Conservation (phyloP, 2,329 filamentous ascomycete genomes). For the Rhinocladiella similis region DNA sequence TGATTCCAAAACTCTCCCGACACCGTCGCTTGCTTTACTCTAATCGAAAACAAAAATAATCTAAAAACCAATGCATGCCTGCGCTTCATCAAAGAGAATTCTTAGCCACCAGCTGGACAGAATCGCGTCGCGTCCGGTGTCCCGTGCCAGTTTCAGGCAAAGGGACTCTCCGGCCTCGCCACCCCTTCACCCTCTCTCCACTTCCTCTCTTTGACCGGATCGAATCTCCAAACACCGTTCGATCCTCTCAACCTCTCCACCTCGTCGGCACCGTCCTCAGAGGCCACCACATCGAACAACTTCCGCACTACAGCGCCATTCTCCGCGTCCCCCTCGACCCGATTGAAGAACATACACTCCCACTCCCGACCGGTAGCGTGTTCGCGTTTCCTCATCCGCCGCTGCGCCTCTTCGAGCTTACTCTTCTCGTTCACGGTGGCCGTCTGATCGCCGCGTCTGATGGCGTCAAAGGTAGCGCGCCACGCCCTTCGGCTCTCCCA, state of each 20-base stretch:
- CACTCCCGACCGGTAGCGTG: constrained; percentile 73
- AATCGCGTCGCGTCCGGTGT: too few relatives aligned
- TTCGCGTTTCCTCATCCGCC: constrained; percentile 73
- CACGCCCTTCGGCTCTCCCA: constrained; percentile 87
- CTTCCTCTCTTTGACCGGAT: constrained; percentile 18
- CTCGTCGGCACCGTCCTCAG: constrained; percentile 1
- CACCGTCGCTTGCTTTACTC: too few relatives aligned
- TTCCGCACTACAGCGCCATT: background rate
- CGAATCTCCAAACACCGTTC: constrained; percentile 24
- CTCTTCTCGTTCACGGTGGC: constrained; percentile 74
- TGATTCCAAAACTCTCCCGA: too few relatives aligned
- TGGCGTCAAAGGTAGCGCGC: constrained; percentile 79
- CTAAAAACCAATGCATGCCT: too few relatives aligned
- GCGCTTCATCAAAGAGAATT: too few relatives aligned
- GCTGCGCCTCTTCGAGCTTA: constrained; percentile 87
- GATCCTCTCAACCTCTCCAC: constrained; percentile 14
- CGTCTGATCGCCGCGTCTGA: constrained; percentile 81
- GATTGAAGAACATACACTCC: constrained; percentile 78
- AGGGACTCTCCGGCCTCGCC: constrained; percentile 15
- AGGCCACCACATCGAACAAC: background rate
- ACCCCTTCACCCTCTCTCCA: constrained; percentile 17
- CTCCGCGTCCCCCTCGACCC: background rate
- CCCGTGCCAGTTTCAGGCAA: constrained; percentile 11
- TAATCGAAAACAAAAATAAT: too few relatives aligned
- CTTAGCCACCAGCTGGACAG: background rate